phyloP scores from a whole-genome alignment of 2,329 filamentous ascomycete genomes.

The Xylaria digitata region DNA sequence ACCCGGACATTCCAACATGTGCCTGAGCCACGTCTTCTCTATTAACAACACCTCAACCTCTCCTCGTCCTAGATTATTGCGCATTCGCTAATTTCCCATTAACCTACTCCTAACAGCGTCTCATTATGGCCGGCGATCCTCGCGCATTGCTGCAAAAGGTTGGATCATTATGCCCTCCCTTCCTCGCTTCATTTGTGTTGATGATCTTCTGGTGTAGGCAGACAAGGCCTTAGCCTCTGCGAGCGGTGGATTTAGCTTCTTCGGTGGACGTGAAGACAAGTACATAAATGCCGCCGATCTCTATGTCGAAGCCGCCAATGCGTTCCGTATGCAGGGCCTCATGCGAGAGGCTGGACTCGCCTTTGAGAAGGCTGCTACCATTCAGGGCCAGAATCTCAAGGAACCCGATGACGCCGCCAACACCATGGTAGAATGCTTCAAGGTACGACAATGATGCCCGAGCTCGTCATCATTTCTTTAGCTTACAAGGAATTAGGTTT shows the following conservation, averaged over 20 bases:
- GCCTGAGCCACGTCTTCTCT: conserved; percentile 29
- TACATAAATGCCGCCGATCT: conserved; percentile 89
- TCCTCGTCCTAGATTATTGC: conserved; percentile 17
- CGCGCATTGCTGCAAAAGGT: conserved; percentile 84
- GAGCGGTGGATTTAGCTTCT: conserved; percentile 85
- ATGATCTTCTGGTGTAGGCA: conserved; percentile 67
- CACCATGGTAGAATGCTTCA: conserved; percentile 89
- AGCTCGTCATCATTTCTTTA: background rate
- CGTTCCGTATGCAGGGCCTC: conserved; percentile 81
- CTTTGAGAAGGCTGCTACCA: conserved; percentile 85
- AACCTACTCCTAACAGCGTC: conserved; percentile 17
- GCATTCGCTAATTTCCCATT: conserved; percentile 13
- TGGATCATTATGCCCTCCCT: conserved; percentile 47
- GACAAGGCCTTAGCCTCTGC: conserved; percentile 84
- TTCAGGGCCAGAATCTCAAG: conserved; percentile 84
- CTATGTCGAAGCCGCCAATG: conserved; percentile 89
- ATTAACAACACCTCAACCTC: conserved; percentile 21
- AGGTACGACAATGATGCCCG: conserved; percentile 61
- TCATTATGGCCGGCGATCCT: conserved; percentile 78
- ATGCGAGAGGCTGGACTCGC: conserved; percentile 82
- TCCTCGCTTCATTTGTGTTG: conserved; percentile 38
- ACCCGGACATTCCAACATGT: conserved; percentile 17
- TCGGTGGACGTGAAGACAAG: conserved; percentile 88
- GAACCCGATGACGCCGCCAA: conserved; percentile 95
- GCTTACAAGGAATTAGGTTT: conserved; percentile 79